phyloP scores from a whole-genome alignment of 768 basidiomycete genomes.

The Trametopsis cervina region DNA sequence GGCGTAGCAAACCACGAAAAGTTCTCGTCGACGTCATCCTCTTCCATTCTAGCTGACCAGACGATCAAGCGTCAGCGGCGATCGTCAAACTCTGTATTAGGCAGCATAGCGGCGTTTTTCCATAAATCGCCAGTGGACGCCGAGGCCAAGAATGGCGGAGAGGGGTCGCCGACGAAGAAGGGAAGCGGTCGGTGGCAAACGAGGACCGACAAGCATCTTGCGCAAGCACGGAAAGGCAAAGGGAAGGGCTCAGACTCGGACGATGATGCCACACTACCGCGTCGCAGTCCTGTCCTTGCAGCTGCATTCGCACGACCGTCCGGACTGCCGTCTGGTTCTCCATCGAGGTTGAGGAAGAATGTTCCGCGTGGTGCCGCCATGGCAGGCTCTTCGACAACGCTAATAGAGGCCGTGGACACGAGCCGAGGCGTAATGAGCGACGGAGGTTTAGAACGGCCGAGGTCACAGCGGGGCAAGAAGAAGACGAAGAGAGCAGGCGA shows the following conservation, averaged over 20 bases:
- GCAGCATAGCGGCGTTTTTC: slow-evolving; percentile 42
- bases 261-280: neutral
- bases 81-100: slow-evolving; percentile 29
- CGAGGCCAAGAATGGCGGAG: slow-evolving; percentile 4
- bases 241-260: neutral
- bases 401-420: neutral
- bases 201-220: slow-evolving; percentile 30
- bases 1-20: slow-evolving; percentile 8
- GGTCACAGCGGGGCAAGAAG: neutral
- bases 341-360: neutral
- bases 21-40: slow-evolving; percentile 4
- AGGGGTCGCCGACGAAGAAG: slow-evolving; percentile 10
- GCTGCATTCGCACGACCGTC: too few species aligned
- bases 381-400: neutral
- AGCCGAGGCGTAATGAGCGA: neutral
- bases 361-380: neutral
- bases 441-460: neutral
- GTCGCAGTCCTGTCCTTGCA: neutral
- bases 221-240: neutral
- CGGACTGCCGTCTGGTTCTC: neutral
- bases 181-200: slow-evolving; percentile 26
- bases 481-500: neutral
- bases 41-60: neutral
- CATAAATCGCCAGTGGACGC: neutral
- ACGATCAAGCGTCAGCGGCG: slow-evolving; percentile 3